phyloP scores from a whole-genome alignment of 2,329 filamentous ascomycete species.

The Xylariaceae sp. region DNA sequence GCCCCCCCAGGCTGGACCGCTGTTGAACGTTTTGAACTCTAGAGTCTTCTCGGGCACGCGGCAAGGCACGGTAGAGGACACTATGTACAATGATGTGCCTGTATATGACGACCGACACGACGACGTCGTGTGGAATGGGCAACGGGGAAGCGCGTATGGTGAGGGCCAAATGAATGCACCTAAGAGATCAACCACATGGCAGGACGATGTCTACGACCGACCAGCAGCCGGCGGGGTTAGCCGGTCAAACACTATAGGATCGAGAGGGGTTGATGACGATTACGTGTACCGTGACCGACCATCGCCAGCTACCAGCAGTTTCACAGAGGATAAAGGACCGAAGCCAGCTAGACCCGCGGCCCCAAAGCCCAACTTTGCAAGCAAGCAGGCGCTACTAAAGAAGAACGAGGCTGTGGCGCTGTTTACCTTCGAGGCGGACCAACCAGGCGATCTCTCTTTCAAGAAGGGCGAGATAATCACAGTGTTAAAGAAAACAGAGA shows the following conservation, averaged over 20 bases:
- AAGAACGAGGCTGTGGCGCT: constrained; percentile 87
- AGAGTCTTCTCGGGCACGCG: constrained; percentile 77
- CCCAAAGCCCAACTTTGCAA: constrained; percentile 83
- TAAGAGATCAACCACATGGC: constrained; percentile 72
- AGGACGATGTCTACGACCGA: constrained; percentile 76
- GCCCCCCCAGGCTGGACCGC: constrained; percentile 80
- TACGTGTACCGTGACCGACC: constrained; percentile 49
- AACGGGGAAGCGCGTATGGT: constrained; percentile 69
- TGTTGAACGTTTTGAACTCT: constrained; percentile 85
- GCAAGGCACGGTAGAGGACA: constrained; percentile 49
- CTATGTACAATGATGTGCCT: constrained; percentile 92
- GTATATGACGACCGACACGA: constrained; percentile 86
- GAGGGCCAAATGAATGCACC: constrained; percentile 46
- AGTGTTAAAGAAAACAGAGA: constrained; percentile 92
- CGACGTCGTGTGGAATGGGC: constrained; percentile 82
- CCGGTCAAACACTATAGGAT: constrained; percentile 59
- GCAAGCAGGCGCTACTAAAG: constrained; percentile 61
- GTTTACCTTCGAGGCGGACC: constrained; percentile 93
- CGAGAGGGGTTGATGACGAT: constrained; percentile 50
- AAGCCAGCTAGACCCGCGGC: constrained; percentile 81
- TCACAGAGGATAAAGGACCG: constrained; percentile 48
- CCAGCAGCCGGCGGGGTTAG: constrained; percentile 49
- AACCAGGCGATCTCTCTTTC: constrained; percentile 90
- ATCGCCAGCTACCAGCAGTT: constrained; percentile 53
- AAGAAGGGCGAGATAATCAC: constrained; percentile 98